Conservation (phyloP, 1,139 yeast genomes). For the Geotrichum bryndzae region DNA sequence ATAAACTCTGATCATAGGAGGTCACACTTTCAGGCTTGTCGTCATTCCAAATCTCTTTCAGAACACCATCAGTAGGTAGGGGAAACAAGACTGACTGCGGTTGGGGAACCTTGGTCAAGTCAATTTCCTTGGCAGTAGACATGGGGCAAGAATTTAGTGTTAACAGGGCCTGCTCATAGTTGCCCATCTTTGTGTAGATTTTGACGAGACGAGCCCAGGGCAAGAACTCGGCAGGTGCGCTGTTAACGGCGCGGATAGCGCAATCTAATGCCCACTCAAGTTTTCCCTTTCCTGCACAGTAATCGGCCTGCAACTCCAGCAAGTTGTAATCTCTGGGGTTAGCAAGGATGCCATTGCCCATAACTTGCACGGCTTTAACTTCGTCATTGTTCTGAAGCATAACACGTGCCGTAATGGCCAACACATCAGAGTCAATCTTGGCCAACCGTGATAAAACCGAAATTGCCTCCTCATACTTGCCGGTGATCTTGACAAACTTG, state of each 20-base stretch:
- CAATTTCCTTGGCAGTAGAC: conserved; percentile 64
- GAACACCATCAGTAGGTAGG: conserved; percentile 66
- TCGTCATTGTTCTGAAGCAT: conserved; percentile 64
- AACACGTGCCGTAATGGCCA: conserved; percentile 56
- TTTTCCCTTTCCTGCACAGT: conserved; percentile 59
- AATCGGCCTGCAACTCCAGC: conserved; percentile 59
- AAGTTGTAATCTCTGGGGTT: conserved; percentile 59
- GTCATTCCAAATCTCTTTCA: conserved; percentile 45
- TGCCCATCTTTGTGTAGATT: conserved; percentile 63
- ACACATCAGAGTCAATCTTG: conserved; percentile 44
- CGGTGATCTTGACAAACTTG: conserved; percentile 59
- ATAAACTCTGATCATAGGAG: conserved; percentile 51
- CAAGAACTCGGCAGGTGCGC: conserved; percentile 78
- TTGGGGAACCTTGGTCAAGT: conserved; percentile 48
- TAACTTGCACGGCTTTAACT: conserved; percentile 62
- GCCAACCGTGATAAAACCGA: conserved; percentile 45
- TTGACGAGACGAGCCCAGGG: conserved; percentile 75
- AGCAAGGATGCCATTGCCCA: conserved; percentile 53
- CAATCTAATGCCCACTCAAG: conserved; percentile 67
- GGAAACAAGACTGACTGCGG: conserved; percentile 70
- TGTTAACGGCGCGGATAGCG: conserved; percentile 68
- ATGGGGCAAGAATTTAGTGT: conserved; percentile 90
- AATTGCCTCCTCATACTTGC: conserved; percentile 54
- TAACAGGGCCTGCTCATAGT: conserved; percentile 69
- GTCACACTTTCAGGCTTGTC: conserved; percentile 37